Evolutionary conservation across 2,329 filamentous ascomycete species (phyloP), one percentile per base, ranked within the genome.

Genomic region (Alternaria gaisen): DNA sequence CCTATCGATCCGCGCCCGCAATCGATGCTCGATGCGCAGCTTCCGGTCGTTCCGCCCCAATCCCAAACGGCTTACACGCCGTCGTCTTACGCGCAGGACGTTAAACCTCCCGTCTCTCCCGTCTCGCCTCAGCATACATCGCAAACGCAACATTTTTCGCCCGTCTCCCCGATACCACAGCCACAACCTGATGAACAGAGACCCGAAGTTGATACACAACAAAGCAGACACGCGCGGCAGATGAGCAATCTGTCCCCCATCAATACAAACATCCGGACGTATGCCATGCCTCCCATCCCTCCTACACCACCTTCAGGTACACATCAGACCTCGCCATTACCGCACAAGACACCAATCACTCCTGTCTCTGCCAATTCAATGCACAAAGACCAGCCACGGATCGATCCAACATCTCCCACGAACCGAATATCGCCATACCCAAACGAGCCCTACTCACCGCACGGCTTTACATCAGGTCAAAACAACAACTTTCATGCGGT

Each of bases 361-460:
- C 74, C 76, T 16, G 71, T 73, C 8, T 64, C 64, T 22, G 52
- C 59, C 11, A 47, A 53, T 16, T 69, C 70, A 9, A 64, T 63
- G 38, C 66, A 60, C 20, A 58, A 61, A 50, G 56, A 60, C 2
- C 56, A 44, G 11, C 52, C 60, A 32, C 56, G 56, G 41, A 30
- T 60, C 3, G 20, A 36, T 26, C 24, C 53, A 30, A 48, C 52
- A 11, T 63, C 62, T 18, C 56, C 62, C 6, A 51, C 50, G 52
- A 60, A 42, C 48, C 67, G 60, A 18, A 65, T 42, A 34, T 71
- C 66, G 7, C 41, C 41, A 16, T 67, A 68, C 20, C 54, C 68
- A 3, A 60, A 69, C 43, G 70, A 72, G 40, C 73, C 75, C 18
- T 77, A 76, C 57, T 76, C 77, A 7, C 76, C 77, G 1, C 75